A percentile compares a stretch with the other conserved stretches of the same genome.
Evolutionary conservation across 306 rosid species (phyloP).

Genomic region (Castanea crenata): DNA sequence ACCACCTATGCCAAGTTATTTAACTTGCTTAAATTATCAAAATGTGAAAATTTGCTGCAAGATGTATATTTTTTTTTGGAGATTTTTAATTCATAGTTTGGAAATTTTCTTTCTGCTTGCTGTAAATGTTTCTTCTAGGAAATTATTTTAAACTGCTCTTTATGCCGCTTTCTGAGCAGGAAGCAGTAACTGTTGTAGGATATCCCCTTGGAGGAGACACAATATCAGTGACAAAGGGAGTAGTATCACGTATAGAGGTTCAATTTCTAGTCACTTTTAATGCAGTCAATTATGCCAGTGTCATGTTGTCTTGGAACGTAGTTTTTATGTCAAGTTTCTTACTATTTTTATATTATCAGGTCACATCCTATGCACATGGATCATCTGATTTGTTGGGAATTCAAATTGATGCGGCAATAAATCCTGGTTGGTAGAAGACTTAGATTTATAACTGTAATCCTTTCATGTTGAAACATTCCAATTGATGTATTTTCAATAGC

Average conservation of each 20-base stretch:
- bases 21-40: not conserved
- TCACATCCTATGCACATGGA: conserved; percentile 95
- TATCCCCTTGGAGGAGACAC: conserved; percentile 99
- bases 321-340: not conserved
- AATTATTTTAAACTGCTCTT: conserved; percentile 5
- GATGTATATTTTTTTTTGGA: not conserved
- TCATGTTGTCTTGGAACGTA: not conserved
- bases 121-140: conserved; percentile 11
- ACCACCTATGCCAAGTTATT: not conserved
- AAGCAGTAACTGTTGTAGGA: conserved; percentile 98
- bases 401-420: conserved; percentile 98
- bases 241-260: conserved; percentile 98
- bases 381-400: conserved; percentile 95
- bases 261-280: conserved; percentile 10
- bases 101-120: conserved; percentile 7
- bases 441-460: not conserved
- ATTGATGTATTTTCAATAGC: not conserved
- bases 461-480: not conserved
- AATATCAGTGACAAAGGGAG: conserved; percentile 97
- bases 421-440: conserved; percentile 68
- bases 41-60: not conserved
- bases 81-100: not conserved
- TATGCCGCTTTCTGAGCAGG: conserved; percentile 50
- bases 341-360: conserved; percentile 50
- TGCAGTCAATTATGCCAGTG: not conserved